Evolutionary conservation across 225 moss, liverwort and hornwort species (phyloP).

Genomic region (Lunularia cruciata): DNA sequence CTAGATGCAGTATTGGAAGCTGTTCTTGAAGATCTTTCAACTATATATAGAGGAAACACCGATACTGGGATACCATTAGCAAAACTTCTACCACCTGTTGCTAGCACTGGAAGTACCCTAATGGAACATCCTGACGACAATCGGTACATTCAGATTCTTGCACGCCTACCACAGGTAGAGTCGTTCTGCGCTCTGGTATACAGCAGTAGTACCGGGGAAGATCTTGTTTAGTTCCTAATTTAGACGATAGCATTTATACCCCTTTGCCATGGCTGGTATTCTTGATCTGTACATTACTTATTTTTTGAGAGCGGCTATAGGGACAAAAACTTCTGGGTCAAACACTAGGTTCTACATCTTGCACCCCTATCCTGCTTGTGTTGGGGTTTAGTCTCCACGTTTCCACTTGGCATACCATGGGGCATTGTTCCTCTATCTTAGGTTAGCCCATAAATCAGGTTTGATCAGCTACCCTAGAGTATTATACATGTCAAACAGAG

Average conservation of each 20-base stretch:
- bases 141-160: slow-evolving; percentile 73
- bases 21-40: slow-evolving; percentile 82
- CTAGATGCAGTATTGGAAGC: slow-evolving; percentile 81
- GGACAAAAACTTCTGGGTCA: not conserved
- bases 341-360: not conserved
- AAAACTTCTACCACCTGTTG: slow-evolving; percentile 90
- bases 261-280: slow-evolving; percentile 14
- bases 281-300: slow-evolving; percentile 28
- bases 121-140: slow-evolving; percentile 89
- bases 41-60: slow-evolving; percentile 63
- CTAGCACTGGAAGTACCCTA: slow-evolving; percentile 71
- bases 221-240: not conserved
- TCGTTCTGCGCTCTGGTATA: slow-evolving; percentile 94
- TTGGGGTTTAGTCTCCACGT: slow-evolving; percentile 15
- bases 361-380: not conserved
- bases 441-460: slow-evolving; percentile 13
- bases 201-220: slow-evolving; percentile 30
- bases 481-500: slow-evolving; percentile 5
- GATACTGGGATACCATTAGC: slow-evolving; percentile 83
- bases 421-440: not conserved
- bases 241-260: slow-evolving; percentile 4
- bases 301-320: slow-evolving; percentile 19
- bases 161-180: slow-evolving; percentile 76
- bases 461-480: slow-evolving; percentile 12
- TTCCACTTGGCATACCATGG: slow-evolving; percentile 4